Evolutionary conservation across 257 asterid species (phyloP), one percentile per base, ranked within the genome.

Genomic region (Parsonsia alboflavescens): DNA sequence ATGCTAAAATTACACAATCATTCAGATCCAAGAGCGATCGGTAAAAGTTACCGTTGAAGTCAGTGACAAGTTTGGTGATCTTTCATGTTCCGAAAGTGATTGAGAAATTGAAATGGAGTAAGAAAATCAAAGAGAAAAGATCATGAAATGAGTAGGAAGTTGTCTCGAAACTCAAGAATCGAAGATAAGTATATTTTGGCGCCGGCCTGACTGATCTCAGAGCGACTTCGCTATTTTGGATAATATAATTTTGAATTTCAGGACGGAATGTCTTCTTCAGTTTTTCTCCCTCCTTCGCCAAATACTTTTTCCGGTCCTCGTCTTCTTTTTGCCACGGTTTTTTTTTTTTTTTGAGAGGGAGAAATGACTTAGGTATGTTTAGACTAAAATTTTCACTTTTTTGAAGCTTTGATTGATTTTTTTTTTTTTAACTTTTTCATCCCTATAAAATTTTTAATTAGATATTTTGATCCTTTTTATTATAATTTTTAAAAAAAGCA

Each of bases 181-280:
- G 1, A 52, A 54, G n/a, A 15, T 6, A n/a, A n/a, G n/a, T n/a
- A 2, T 7, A 36, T 36, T 58, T 80, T 78, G 88, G 83, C 89
- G 89, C 89, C 91, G 89, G 91, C 87, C 66, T 30, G 44, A 75
- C 78, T 76, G 75, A 74, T 61, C 30, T 76, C 52, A 19, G 22
- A 78, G 45, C 54, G 75, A 59, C 65, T 81, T 79, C 15, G 22
- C 65, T 24, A 44, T 44, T 44, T 30, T 10, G 3, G 70, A 69
- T 48, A 24, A 28, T 67, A 64, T 10, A 41, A 78, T 82, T 85
- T 82, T n/a, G 79, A 85, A 85, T 74, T 76, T 68, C 48, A n/a
- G 50, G 13, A 28, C 9, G 22, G n/a, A 26, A 50, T 10, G 21
- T 22, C 50, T 24, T 45, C 7, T 10, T 24, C 22, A n/a, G n/a